These are phyloP conservation scores for Castanea sativa DNA, from an alignment of 306 rosid species.

Conservation along the genomic window DNA sequence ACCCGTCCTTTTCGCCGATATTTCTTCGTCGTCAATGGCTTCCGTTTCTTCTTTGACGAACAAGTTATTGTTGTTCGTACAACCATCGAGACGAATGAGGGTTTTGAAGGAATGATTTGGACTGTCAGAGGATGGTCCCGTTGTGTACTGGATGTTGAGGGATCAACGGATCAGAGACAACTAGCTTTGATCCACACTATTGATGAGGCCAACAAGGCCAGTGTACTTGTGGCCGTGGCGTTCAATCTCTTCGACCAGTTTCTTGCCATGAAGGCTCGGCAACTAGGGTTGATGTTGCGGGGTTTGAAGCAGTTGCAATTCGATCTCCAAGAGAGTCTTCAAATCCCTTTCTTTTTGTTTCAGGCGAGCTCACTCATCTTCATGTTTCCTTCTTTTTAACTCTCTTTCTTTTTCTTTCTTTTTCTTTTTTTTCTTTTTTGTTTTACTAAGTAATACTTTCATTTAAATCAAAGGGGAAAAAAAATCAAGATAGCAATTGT, in stretches of 20 bases:
- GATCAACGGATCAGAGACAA: conserved; percentile 84
- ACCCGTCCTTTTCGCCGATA: neutral
- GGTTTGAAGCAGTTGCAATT: conserved; percentile 58
- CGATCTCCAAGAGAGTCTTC: conserved; percentile 44
- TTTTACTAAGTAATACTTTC: no score
- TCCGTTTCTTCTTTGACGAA: conserved; percentile 11
- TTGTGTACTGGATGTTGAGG: conserved; percentile 95
- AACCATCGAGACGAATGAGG: conserved; percentile 47
- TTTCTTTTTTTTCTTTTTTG: no score
- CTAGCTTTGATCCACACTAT: conserved; percentile 90
- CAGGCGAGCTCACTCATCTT: conserved; percentile 29
- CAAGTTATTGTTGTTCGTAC: conserved; percentile 23
- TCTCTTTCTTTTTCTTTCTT: no score
- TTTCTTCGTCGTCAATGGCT: conserved; percentile 32
- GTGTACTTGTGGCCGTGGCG: conserved; percentile 73
- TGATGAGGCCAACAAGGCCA: conserved; percentile 57
- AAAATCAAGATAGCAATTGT: no score
- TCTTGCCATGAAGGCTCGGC: conserved; percentile 82
- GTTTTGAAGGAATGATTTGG: conserved; percentile 43
- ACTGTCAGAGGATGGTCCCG: conserved; percentile 47
- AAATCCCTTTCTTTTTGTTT: conserved; percentile 69
- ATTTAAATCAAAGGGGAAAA: no score
- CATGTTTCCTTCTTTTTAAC: neutral
- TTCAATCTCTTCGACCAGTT: conserved; percentile 81
- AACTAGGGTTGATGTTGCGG: conserved; percentile 81